A percentile compares a stretch with the other conserved stretches of the same genome.
These are phyloP conservation scores for Porogramme epimiltina DNA, from an alignment of 1,284 basidiomycete species.

Conservation along the genomic window DNA sequence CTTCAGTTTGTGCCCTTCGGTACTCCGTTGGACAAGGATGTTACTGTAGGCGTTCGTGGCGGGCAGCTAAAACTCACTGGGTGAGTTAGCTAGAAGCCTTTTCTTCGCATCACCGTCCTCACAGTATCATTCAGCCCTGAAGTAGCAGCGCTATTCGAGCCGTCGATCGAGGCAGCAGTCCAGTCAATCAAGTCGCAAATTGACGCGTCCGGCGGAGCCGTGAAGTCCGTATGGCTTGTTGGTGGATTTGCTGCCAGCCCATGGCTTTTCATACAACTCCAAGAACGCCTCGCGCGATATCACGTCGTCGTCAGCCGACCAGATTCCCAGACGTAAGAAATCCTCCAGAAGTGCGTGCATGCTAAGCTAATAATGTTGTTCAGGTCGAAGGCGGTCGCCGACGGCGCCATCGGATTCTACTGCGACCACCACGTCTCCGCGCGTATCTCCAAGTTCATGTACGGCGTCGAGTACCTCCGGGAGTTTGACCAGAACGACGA, in stretches of 20 bases:
- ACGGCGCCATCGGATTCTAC: slow-evolving; percentile 80
- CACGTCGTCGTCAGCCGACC: slow-evolving; percentile 68
- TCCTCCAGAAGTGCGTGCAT: too few species aligned
- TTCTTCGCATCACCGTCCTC: background rate
- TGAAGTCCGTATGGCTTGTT: slow-evolving; percentile 78
- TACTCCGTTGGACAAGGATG: slow-evolving; percentile 75
- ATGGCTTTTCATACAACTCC: slow-evolving; percentile 75
- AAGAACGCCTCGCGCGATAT: slow-evolving; percentile 58
- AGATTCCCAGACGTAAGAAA: slow-evolving; percentile 81
- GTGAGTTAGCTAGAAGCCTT: slow-evolving; percentile 37
- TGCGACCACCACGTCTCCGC: slow-evolving; percentile 80
- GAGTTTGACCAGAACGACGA: slow-evolving; percentile 64
- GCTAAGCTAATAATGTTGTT: too few species aligned
- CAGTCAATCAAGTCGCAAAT: slow-evolving; percentile 71
- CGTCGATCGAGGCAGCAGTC: slow-evolving; percentile 72
- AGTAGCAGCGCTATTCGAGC: slow-evolving; percentile 74
- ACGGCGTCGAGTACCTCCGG: slow-evolving; percentile 76
- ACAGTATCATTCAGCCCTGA: slow-evolving; percentile 39
- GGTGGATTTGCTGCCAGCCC: slow-evolving; percentile 80
- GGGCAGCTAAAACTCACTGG: slow-evolving; percentile 74
- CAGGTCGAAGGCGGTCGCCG: slow-evolving; percentile 80
- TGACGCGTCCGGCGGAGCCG: slow-evolving; percentile 61
- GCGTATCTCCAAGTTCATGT: slow-evolving; percentile 76
- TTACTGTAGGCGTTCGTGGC: slow-evolving; percentile 63
- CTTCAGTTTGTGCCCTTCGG: slow-evolving; percentile 74